These are phyloP conservation scores for Malus domestica DNA, from an alignment of 306 rosid genomes.

Conservation along the genomic window DNA sequence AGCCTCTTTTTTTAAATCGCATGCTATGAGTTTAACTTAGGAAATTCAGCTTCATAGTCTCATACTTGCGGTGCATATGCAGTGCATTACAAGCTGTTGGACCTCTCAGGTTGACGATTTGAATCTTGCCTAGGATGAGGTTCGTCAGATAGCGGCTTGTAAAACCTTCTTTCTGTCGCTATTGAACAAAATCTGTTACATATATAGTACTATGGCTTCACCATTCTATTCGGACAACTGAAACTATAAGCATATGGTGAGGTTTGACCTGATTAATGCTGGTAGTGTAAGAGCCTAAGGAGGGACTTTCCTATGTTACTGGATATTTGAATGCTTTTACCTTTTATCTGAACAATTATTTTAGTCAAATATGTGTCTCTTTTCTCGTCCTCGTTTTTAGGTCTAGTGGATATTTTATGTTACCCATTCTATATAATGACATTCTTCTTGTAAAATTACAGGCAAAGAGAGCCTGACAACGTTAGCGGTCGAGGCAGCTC, in stretches of 20 bases:
- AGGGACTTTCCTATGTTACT: background rate
- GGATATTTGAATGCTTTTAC: background rate
- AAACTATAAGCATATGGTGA: background rate
- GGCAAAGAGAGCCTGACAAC: conserved; percentile 59
- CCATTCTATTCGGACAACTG: background rate
- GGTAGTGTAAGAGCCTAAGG: background rate
- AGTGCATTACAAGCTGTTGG: background rate
- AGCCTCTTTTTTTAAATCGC: background rate
- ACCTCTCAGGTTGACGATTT: background rate
- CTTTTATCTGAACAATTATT: background rate
- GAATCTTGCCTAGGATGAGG: background rate
- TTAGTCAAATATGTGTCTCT: background rate
- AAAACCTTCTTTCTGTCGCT: background rate
- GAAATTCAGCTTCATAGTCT: background rate
- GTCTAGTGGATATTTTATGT: background rate
- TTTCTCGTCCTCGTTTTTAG: background rate
- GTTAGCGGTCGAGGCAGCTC: conserved; percentile 69
- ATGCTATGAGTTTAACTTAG: background rate
- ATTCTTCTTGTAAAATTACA: conserved; percentile 19
- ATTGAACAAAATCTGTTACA: background rate
- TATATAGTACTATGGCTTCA: background rate
- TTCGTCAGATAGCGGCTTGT: background rate
- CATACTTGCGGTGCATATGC: background rate
- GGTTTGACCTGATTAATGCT: background rate
- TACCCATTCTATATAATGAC: background rate